Conservation (phyloP, 352 stramenopile genomes). For the Plasmopara viticola region DNA sequence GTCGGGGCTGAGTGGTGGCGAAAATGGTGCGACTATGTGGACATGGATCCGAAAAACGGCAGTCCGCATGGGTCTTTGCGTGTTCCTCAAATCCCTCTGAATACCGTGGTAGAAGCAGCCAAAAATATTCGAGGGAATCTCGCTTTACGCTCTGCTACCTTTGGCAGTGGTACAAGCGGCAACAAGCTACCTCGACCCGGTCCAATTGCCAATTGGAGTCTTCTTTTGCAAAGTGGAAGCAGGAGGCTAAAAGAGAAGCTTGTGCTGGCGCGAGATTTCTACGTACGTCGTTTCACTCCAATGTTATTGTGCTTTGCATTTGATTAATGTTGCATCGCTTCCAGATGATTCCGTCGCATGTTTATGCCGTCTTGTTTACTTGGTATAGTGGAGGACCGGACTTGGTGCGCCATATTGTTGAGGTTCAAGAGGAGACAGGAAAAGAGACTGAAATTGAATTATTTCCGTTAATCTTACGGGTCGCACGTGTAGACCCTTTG, state of each 20-base stretch:
- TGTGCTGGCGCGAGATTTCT: conserved; percentile 64
- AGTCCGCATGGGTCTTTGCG: conserved; percentile 49
- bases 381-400: conserved; percentile 81
- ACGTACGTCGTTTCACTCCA: conserved; percentile 37
- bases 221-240: conserved; percentile 71
- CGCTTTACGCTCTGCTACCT: conserved; percentile 15
- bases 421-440: conserved; percentile 25
- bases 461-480: conserved; percentile 71
- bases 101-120: conserved; percentile 27
- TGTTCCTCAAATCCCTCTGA: conserved; percentile 44
- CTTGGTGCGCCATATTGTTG: conserved; percentile 48
- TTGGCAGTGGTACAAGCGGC: conserved; percentile 10
- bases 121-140: conserved; percentile 31
- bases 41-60: conserved; percentile 56
- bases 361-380: conserved; percentile 56
- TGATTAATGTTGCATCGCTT: conserved; percentile 3
- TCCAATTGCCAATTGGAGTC: conserved; percentile 75
- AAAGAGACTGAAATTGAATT: conserved; percentile 56
- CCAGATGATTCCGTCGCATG: conserved; percentile 62
- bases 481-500: conserved; percentile 60
- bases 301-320: neutral
- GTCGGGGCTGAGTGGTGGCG: conserved; percentile 71
- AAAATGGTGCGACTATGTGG: conserved; percentile 71
- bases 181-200: conserved; percentile 36
- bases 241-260: conserved; percentile 70